A percentile compares a stretch with the other conserved stretches of the same genome.
Conservation (phyloP, 306 rosid genomes). For the Pyrus bretschneideri region DNA sequence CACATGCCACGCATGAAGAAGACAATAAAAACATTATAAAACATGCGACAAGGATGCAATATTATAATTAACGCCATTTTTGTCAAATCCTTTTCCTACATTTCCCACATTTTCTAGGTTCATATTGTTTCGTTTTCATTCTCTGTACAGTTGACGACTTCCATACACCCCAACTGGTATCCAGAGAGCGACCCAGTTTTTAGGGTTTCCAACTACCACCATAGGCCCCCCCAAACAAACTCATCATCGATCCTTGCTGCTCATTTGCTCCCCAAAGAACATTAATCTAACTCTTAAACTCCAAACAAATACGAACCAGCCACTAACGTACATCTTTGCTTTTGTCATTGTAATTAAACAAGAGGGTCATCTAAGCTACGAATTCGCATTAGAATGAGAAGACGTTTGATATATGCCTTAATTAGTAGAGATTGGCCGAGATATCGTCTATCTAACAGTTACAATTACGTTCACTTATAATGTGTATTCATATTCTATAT, state of each 20-base stretch:
- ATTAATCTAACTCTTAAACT: too few relatives aligned
- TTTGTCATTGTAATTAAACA: neutral
- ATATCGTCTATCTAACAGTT: too few relatives aligned
- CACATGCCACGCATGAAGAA: neutral
- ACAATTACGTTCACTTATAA: too few relatives aligned
- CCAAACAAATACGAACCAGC: neutral
- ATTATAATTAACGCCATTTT: neutral
- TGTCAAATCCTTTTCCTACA: neutral
- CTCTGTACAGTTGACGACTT: conserved; percentile 2
- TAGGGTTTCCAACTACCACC: neutral
- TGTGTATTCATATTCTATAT: too few relatives aligned
- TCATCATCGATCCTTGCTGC: neutral
- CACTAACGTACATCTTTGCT: too few relatives aligned
- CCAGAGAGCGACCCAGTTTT: conserved; percentile 7
- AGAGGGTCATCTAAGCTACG: too few relatives aligned
- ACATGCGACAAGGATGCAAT: neutral
- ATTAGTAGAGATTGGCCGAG: too few relatives aligned
- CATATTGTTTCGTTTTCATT: conserved; percentile 8
- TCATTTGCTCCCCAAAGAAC: neutral
- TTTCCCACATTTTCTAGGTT: conserved; percentile 1
- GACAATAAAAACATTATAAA: neutral
- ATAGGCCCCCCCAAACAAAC: neutral
- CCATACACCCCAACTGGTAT: neutral
- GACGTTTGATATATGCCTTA: too few relatives aligned
- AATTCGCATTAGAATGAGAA: neutral